phyloP scores from a whole-genome alignment of 1,284 basidiomycete species.

The Boletellus deceptivus region DNA sequence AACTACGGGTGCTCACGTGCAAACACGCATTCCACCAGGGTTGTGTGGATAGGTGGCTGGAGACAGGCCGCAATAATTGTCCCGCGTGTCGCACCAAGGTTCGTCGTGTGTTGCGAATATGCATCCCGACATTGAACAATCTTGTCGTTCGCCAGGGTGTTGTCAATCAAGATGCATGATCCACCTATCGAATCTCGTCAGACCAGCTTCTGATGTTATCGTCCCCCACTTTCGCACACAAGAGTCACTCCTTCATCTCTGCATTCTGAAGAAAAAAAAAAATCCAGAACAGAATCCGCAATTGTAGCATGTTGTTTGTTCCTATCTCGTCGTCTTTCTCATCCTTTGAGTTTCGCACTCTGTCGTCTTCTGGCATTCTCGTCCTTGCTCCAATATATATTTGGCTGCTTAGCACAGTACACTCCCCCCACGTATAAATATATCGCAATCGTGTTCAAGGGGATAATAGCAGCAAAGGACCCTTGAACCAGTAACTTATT shows the following conservation, averaged over 20 bases:
- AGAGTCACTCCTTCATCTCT: constrained; percentile 15
- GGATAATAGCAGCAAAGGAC: constrained; percentile 7
- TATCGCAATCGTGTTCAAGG: constrained; percentile 12
- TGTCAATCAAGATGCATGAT: constrained; percentile 16
- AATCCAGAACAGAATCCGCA: constrained; percentile 8
- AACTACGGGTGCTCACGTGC: constrained; percentile 77
- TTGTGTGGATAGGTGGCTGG: constrained; percentile 88
- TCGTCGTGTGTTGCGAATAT: constrained; percentile 15
- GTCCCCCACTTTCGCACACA: too few species aligned
- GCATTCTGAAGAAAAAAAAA: constrained; percentile 16
- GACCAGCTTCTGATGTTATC: constrained; percentile 1
- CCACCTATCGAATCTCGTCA: constrained; percentile 8
- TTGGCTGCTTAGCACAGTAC: constrained; percentile 17
- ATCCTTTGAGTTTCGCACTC: constrained; percentile 9
- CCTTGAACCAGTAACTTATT: constrained; percentile 21
- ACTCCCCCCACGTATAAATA: constrained; percentile 9
- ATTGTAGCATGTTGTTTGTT: constrained; percentile 31
- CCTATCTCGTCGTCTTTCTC: constrained; percentile 5
- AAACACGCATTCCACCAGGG: constrained; percentile 82
- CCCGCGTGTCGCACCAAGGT: constrained; percentile 82
- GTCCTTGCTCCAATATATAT: constrained; percentile 29
- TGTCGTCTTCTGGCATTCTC: constrained; percentile 1
- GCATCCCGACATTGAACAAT: constrained; percentile 1
- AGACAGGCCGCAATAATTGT: constrained; percentile 83
- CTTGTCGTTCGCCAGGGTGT: constrained; percentile 23